Evolutionary conservation across 768 basidiomycete species (phyloP).

Genomic region (Boletellus emodensis): DNA sequence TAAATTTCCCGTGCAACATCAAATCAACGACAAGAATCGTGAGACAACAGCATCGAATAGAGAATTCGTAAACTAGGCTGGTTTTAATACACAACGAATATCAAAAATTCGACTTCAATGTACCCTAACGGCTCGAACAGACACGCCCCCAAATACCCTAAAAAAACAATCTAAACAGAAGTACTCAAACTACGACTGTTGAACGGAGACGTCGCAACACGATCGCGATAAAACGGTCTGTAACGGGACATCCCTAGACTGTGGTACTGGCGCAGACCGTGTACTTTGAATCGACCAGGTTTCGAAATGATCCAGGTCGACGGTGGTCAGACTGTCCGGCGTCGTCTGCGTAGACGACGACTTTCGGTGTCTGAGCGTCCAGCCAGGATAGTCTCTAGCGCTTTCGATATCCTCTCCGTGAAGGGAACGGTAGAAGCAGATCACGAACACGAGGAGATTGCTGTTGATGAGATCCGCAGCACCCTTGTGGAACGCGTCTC

Average conservation of each 20-base stretch:
- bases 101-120: too few relatives aligned
- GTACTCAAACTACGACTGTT: background rate
- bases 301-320: conserved; percentile 7
- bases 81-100: too few relatives aligned
- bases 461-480: conserved; percentile 13
- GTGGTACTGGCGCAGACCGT: conserved; percentile 1
- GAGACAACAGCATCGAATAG: too few relatives aligned
- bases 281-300: background rate
- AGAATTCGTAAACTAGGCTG: too few relatives aligned
- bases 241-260: background rate
- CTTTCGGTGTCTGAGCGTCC: background rate
- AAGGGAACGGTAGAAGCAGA: conserved; percentile 6
- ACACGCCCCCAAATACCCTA: background rate
- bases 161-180: background rate
- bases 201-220: background rate
- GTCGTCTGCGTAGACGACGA: background rate
- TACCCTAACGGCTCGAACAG: background rate
- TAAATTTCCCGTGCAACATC: too few relatives aligned
- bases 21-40: too few relatives aligned
- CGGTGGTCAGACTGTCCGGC: conserved; percentile 5
- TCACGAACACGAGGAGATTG: conserved; percentile 17
- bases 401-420: conserved; percentile 3
- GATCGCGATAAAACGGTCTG: background rate
- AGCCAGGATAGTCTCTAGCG: background rate
- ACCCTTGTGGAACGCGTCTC: conserved; percentile 11